Percentiles rank a stretch among this genome's conserved stretches.
Evolutionary conservation across 768 basidiomycete genomes (phyloP).

Genomic region (Mycena galopus): DNA sequence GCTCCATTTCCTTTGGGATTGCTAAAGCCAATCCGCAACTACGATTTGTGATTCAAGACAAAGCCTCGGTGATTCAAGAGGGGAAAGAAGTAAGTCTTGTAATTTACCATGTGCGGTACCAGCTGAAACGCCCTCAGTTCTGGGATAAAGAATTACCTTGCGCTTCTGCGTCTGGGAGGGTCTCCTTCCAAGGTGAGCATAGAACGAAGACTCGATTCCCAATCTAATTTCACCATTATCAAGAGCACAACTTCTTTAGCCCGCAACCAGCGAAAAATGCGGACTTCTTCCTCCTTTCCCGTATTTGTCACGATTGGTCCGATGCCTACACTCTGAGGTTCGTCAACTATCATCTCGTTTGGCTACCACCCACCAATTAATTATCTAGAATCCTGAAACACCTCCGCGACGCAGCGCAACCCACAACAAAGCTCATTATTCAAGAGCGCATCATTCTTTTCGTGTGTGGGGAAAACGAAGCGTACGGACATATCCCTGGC

Average conservation of each 20-base stretch:
- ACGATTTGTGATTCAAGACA: constrained; percentile 11
- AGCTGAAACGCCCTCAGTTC: neutral
- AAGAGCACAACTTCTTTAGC: constrained; percentile 44
- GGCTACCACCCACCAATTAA: too few relatives aligned
- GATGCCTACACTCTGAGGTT: constrained; percentile 44
- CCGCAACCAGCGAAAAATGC: constrained; percentile 41
- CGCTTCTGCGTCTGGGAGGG: constrained; percentile 27
- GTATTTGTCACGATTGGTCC: constrained; percentile 50
- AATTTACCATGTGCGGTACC: neutral
- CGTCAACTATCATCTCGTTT: neutral
- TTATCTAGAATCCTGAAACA: neutral
- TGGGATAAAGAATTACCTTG: constrained; percentile 42
- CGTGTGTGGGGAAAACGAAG: neutral
- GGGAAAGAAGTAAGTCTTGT: neutral
- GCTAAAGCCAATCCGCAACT: neutral
- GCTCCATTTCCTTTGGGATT: neutral
- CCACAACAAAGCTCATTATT: neutral
- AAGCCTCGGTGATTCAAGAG: neutral
- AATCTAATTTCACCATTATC: neutral
- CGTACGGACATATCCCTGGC: constrained; percentile 7
- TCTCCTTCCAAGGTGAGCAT: constrained; percentile 7
- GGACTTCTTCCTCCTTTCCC: constrained; percentile 43
- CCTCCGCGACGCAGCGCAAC: constrained; percentile 1
- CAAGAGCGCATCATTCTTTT: neutral
- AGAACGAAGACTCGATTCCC: too few relatives aligned